A percentile compares a stretch with the other conserved stretches of the same genome.
Evolutionary conservation across 202 grass and related monocot genomes (phyloP).

Genomic region (Alloteropsis angusta): DNA sequence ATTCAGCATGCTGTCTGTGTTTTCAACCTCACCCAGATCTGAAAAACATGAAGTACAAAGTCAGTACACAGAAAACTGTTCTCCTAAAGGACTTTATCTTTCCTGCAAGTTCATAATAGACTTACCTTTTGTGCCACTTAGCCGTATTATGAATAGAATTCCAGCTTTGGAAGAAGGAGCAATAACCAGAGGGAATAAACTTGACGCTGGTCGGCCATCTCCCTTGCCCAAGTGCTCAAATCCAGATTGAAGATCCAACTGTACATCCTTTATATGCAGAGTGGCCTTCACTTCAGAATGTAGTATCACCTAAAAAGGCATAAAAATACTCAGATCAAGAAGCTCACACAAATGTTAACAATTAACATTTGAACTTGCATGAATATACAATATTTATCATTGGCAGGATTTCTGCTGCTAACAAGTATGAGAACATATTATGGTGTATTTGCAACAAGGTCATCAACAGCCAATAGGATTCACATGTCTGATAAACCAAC

Average conservation of each 20-base stretch:
- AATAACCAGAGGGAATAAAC: conserved; percentile 75
- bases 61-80: neutral
- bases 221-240: conserved; percentile 74
- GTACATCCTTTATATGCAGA: conserved; percentile 70
- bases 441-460: neutral
- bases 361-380: neutral
- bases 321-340: conserved; percentile 10
- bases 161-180: conserved; percentile 83
- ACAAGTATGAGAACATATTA: neutral
- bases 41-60: conserved; percentile 19
- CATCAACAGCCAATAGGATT: neutral
- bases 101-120: neutral
- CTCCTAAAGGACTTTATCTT: neutral
- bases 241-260: conserved; percentile 83
- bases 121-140: conserved; percentile 55
- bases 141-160: conserved; percentile 73
- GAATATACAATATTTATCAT: neutral
- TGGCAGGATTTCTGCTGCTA: neutral
- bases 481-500: neutral
- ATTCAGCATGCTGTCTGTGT: conserved; percentile 66
- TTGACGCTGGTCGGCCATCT: conserved; percentile 65
- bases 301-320: conserved; percentile 58
- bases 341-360: neutral
- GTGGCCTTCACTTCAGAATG: conserved; percentile 88
- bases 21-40: conserved; percentile 45